phyloP scores from a whole-genome alignment of 495 filamentous ascomycete genomes.

The Podospora tetraspora region DNA sequence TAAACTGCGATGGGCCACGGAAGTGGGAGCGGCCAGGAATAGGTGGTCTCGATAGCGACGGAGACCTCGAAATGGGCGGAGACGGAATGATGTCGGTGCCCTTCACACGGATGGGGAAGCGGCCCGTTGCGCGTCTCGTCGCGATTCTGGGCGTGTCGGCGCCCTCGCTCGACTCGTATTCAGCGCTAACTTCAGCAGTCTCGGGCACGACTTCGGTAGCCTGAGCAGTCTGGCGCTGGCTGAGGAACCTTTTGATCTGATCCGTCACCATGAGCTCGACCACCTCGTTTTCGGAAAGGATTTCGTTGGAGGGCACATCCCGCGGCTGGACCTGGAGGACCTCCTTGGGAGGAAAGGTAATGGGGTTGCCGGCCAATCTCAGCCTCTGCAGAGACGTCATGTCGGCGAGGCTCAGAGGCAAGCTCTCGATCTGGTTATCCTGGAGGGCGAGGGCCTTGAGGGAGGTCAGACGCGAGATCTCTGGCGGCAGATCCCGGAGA shows the following conservation, averaged over 20 bases:
- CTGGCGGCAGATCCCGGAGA: conserved; percentile 65
- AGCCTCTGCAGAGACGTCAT: conserved; percentile 80
- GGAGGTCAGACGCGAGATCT: conserved; percentile 65
- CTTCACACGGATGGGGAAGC: conserved; percentile 76
- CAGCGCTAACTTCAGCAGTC: conserved; percentile 36
- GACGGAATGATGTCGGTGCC: conserved; percentile 32
- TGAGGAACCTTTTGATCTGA: conserved; percentile 68
- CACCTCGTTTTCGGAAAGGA: conserved; percentile 40
- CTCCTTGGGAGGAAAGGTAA: conserved; percentile 61
- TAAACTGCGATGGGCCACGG: conserved; percentile 65
- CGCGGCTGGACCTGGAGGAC: conserved; percentile 41
- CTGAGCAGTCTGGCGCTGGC: conserved; percentile 43
- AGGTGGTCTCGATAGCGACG: conserved; percentile 55
- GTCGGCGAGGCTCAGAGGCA: conserved; percentile 73
- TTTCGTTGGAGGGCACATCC: conserved; percentile 36
- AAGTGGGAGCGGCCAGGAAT: conserved; percentile 69
- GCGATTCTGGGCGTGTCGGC: conserved; percentile 64
- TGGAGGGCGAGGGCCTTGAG: conserved; percentile 70
- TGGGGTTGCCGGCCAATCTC: conserved; percentile 75
- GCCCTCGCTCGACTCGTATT: conserved; percentile 57
- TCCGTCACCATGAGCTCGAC: conserved; percentile 61
- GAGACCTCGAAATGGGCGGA: conserved; percentile 16
- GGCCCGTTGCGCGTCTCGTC: conserved; percentile 61
- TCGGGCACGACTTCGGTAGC: conserved; percentile 48
- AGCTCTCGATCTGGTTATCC: conserved; percentile 73